Base-by-base conservation (phyloP, 2,329 filamentous ascomycete species). In the Xylaria sp. region DNA sequence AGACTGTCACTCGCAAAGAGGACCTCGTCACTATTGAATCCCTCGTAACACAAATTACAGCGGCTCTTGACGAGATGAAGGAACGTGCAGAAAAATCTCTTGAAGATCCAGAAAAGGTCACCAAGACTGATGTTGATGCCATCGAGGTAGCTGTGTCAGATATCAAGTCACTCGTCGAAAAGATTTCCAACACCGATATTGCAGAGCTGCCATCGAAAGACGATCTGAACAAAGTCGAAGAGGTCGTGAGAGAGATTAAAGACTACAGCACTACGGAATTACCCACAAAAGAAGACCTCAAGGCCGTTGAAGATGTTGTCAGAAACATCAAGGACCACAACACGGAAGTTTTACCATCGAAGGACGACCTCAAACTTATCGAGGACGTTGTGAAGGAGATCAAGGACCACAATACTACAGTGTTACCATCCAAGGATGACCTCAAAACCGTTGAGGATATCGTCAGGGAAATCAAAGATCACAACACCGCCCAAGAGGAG, bases 81-180 rank as follows among this genome's bases (percentile, higher is more conserved):
- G 84, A 86, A 67, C 82, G 81, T 2, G 80, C 83, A n/a, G 81
- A 84, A 39, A 86, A 84, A 73, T 82, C 84, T 11, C 77, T 82
- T 10, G 86, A 89, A 20, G 83, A 85, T 44, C 84, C 85, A 0
- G 89, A 92, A 42, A 89, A 87, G 72, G 86, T 95, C 27, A 91
- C 89, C 56, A 97, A 97, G 81, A 87, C 89, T 0, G 93, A 97
- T 72, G 83, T 97, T 3, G 92, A 96, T 69, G 87, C 92, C 1
- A 87, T 98, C 7, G 92, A 93, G 70, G 86, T 92, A 0, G 86
- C 95, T 47, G 92, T 94, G 36, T 87, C 92, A n/a, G 94, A 97
- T 69, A 90, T 96, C 78, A 97, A 96, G 80, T 84, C 86, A 4
- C 88, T 90, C 31, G 83, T 97, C 9, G 91, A 94, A 50, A 89